phyloP scores from a whole-genome alignment of 306 rosid genomes.

The Cicer chorassanicum region DNA sequence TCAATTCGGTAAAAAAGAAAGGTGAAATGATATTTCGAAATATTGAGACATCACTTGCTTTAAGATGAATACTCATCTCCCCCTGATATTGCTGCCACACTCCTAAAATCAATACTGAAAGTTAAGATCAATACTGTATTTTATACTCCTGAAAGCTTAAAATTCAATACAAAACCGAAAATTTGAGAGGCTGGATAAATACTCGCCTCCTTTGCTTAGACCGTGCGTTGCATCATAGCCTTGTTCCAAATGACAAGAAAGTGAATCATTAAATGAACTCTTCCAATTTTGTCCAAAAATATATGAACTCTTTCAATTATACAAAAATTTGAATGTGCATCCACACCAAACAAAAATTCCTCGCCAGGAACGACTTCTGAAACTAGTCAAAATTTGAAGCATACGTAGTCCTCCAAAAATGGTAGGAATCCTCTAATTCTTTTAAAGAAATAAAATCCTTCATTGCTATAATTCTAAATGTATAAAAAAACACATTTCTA shows the following conservation, averaged over 20 bases:
- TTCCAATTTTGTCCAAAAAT: not conserved
- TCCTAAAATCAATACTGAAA: too few relatives aligned
- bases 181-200: too few relatives aligned
- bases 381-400: not conserved
- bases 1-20: not conserved
- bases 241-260: not conserved
- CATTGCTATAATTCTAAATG: not conserved
- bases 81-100: too few relatives aligned
- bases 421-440: not conserved
- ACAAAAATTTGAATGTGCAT: conserved; percentile 12
- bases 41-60: not conserved
- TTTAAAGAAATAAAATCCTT: not conserved
- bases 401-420: not conserved
- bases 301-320: not conserved
- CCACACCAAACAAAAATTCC: not conserved
- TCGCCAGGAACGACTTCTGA: not conserved
- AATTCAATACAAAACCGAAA: too few relatives aligned
- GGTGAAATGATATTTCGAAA: not conserved
- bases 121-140: too few relatives aligned
- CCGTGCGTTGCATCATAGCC: not conserved
- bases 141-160: too few relatives aligned
- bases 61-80: too few relatives aligned
- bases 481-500: not conserved
- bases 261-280: not conserved
- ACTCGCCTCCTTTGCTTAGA: not conserved